phyloP scores from a whole-genome alignment of 2,329 filamentous ascomycete genomes.

The Phoma sp. region DNA sequence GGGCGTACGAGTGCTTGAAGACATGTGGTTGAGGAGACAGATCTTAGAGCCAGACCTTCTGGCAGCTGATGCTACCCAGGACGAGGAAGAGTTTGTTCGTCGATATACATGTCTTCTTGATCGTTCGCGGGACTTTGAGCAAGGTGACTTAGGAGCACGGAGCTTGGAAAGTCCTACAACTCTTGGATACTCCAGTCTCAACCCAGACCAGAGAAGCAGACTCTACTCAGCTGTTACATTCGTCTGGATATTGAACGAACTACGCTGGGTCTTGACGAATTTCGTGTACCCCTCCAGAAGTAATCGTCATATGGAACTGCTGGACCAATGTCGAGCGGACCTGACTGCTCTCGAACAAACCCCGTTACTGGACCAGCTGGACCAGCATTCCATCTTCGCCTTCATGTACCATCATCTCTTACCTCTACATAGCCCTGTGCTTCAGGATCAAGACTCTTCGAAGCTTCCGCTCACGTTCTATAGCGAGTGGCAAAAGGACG shows the following conservation, averaged over 20 bases:
- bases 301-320: constrained; percentile 2
- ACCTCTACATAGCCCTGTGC: constrained; percentile 20
- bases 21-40: constrained; percentile 29
- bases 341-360: neutral
- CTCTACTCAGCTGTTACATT: constrained; percentile 29
- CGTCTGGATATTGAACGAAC: constrained; percentile 34
- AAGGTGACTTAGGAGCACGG: neutral
- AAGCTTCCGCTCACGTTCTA: constrained; percentile 29
- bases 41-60: constrained; percentile 22
- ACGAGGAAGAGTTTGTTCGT: neutral
- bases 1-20: constrained; percentile 28
- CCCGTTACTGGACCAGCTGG: constrained; percentile 26
- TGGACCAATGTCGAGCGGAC: constrained; percentile 1
- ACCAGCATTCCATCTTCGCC: constrained; percentile 26
- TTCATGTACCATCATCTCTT: constrained; percentile 38
- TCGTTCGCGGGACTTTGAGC: neutral
- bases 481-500: constrained; percentile 8
- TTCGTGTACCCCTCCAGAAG: constrained; percentile 17
- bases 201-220: constrained; percentile 28
- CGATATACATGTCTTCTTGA: neutral
- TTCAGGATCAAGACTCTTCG: constrained; percentile 23
- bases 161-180: constrained; percentile 5
- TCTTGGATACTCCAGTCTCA: constrained; percentile 15
- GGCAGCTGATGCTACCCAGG: constrained; percentile 9
- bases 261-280: constrained; percentile 32